Evolutionary conservation across 2,329 filamentous ascomycete genomes (phyloP).

Genomic region (Penicillium sp.): DNA sequence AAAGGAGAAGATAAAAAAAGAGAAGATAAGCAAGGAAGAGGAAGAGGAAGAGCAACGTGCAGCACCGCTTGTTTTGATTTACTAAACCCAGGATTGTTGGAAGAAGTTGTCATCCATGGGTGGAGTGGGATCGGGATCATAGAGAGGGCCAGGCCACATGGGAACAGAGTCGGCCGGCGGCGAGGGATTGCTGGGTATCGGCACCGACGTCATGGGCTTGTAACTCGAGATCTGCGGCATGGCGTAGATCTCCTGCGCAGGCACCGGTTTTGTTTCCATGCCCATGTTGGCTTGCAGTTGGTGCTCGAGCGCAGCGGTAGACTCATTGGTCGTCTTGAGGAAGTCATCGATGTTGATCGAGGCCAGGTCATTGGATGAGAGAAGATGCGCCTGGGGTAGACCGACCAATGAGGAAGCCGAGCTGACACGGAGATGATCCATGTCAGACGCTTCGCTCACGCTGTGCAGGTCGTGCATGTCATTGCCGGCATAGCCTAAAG

Average conservation of each 20-base stretch:
- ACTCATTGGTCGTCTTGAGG: conserved; percentile 43
- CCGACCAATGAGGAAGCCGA: conserved; percentile 46
- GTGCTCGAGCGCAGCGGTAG: conserved; percentile 41
- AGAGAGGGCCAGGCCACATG: conserved; percentile 35
- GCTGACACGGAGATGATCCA: conserved; percentile 43
- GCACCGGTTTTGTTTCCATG: conserved; percentile 35
- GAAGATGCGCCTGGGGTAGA: conserved; percentile 42
- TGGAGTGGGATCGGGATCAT: conserved; percentile 30
- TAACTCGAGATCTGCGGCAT: conserved; percentile 28
- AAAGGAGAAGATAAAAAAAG: conserved; percentile 12
- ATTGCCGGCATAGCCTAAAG: conserved; percentile 30
- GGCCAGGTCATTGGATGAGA: conserved; percentile 42
- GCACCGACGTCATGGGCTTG: conserved; percentile 21
- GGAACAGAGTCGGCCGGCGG: conserved; percentile 28
- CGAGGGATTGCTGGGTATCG: conserved; percentile 24
- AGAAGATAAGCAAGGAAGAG: conserved; percentile 11
- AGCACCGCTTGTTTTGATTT: conserved; percentile 12
- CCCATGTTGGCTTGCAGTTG: conserved; percentile 41
- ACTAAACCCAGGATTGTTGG: conserved; percentile 33
- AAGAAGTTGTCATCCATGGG: conserved; percentile 36
- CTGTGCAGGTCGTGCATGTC: conserved; percentile 41
- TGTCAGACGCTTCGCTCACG: conserved; percentile 42
- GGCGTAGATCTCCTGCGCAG: conserved; percentile 31
- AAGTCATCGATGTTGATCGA: conserved; percentile 47
- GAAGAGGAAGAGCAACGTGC: conserved; percentile 6